Evolutionary conservation across 1,139 yeast genomes (phyloP).

Genomic region (Kodamaea plutei): DNA sequence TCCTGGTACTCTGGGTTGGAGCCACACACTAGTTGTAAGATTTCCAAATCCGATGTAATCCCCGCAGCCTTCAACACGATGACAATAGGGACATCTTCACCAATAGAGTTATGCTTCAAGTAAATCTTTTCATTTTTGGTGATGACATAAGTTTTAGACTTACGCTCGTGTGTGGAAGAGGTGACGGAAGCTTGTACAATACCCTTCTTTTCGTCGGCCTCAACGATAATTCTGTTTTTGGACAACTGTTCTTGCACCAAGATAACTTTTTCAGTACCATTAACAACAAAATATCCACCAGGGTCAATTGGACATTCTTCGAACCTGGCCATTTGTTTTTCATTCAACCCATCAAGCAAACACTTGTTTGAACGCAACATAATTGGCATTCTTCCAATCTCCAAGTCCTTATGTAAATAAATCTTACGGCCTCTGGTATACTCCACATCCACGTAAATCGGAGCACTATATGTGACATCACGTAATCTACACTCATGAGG

Average conservation of each 20-base stretch:
- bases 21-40: constrained; percentile 92
- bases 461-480: constrained; percentile 94
- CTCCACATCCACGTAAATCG: constrained; percentile 94
- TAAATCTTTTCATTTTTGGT: constrained; percentile 88
- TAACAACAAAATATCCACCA: constrained; percentile 96
- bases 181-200: constrained; percentile 97
- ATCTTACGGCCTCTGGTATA: constrained; percentile 92
- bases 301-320: constrained; percentile 98
- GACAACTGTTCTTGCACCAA: constrained; percentile 95
- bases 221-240: constrained; percentile 95
- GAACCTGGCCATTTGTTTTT: constrained; percentile 77
- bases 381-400: constrained; percentile 96
- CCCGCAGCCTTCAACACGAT: constrained; percentile 95
- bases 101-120: constrained; percentile 88
- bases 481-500: constrained; percentile 97
- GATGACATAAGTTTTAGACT: constrained; percentile 92
- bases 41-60: constrained; percentile 85
- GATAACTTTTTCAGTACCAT: constrained; percentile 97
- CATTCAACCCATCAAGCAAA: constrained; percentile 73
- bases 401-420: constrained; percentile 83
- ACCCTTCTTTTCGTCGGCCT: constrained; percentile 91
- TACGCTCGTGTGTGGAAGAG: constrained; percentile 95
- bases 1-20: constrained; percentile 85
- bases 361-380: constrained; percentile 94
- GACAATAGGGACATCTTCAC: constrained; percentile 94